A percentile compares a stretch with the other conserved stretches of the same genome.
phyloP scores from a whole-genome alignment of 2,329 filamentous ascomycete species.

The Calonectria honghensis region DNA sequence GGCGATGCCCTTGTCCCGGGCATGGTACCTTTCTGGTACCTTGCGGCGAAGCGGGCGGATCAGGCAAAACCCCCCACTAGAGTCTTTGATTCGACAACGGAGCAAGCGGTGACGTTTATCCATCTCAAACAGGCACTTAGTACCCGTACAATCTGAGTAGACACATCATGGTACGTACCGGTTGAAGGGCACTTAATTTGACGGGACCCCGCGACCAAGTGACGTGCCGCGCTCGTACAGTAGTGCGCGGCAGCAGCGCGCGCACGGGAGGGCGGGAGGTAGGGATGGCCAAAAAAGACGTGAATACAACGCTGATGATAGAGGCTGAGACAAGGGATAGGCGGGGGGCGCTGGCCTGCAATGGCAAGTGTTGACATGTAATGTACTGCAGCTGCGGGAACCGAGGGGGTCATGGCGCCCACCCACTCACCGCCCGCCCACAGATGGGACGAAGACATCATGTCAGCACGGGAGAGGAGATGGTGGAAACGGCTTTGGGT shows the following conservation, averaged over 20 bases:
- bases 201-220: conserved; percentile 48
- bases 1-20: conserved; percentile 32
- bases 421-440: conserved; percentile 33
- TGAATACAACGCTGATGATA: conserved; percentile 23
- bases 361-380: conserved; percentile 24
- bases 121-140: conserved; percentile 21
- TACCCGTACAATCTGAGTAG: background rate
- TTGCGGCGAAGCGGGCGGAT: conserved; percentile 9
- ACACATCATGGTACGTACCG: conserved; percentile 36
- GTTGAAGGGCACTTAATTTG: conserved; percentile 38
- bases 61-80: conserved; percentile 1
- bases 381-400: conserved; percentile 16
- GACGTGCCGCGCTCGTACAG: conserved; percentile 52
- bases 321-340: conserved; percentile 25
- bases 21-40: conserved; percentile 37
- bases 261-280: conserved; percentile 33
- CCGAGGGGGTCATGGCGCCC: conserved; percentile 20
- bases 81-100: conserved; percentile 10
- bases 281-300: conserved; percentile 25
- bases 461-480: conserved; percentile 1
- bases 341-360: conserved; percentile 18
- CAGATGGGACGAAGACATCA: conserved; percentile 6
- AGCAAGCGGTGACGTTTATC: conserved; percentile 17
- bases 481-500: conserved; percentile 7
- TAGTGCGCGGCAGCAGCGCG: conserved; percentile 49